Percentiles rank a stretch among this genome's conserved stretches.
Evolutionary conservation across 2,329 filamentous ascomycete genomes (phyloP).

Genomic region (Byssoonygena ceratinophila): DNA sequence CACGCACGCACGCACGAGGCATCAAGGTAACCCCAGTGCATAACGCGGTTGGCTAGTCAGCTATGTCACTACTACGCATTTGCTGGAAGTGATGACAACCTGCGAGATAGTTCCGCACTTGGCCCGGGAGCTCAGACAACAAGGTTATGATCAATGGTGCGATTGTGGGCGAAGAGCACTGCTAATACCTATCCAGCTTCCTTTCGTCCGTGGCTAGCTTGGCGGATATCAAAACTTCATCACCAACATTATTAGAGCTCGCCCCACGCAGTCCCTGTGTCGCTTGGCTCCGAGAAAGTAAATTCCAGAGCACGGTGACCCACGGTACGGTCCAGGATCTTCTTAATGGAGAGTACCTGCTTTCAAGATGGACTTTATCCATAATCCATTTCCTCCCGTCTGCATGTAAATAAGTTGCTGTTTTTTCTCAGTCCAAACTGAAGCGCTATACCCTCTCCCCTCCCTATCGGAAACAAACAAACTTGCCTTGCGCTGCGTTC

Average conservation of each 20-base stretch:
- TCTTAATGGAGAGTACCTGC: constrained; percentile 5
- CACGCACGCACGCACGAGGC: not conserved
- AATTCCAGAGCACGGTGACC: constrained; percentile 6
- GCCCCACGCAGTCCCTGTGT: constrained; percentile 1
- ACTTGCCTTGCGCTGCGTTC: not conserved
- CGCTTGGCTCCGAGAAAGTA: constrained; percentile 6
- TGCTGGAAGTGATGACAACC: no score
- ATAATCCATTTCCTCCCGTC: not conserved
- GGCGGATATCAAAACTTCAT: constrained; percentile 5
- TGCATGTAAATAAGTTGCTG: not conserved
- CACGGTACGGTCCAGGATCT: constrained; percentile 4
- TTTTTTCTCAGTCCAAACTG: not conserved
- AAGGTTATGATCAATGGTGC: not conserved
- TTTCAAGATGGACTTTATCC: not conserved
- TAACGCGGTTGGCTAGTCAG: no score
- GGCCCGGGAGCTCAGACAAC: not conserved
- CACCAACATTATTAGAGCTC: not conserved
- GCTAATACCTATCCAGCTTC: constrained; percentile 11
- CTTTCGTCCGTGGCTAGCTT: constrained; percentile 12
- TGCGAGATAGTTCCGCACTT: not conserved
- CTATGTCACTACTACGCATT: no score
- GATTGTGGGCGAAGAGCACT: not conserved
- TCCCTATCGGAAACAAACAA: not conserved
- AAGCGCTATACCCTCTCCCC: no score
- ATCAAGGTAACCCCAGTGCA: not conserved